Conservation (phyloP, 495 filamentous ascomycete genomes). For the Pyronema omphalodes region DNA sequence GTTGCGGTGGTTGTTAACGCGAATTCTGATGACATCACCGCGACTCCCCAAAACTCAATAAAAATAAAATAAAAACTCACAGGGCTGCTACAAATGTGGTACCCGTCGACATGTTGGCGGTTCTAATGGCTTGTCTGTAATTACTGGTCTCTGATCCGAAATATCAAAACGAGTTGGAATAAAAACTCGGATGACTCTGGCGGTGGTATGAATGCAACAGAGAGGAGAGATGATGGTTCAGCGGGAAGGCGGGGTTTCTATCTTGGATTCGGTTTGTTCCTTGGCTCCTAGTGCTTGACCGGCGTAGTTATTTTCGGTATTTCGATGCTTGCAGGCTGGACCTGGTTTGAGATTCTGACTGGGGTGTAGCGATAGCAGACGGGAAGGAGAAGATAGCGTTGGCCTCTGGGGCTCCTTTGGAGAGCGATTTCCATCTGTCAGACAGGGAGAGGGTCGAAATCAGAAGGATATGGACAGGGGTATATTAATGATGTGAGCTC, state of each 20-base stretch:
- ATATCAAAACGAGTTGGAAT: too few relatives aligned
- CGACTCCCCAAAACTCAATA: neutral
- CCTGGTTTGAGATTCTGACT: too few relatives aligned
- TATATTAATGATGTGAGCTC: too few relatives aligned
- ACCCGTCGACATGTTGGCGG: neutral
- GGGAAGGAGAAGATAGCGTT: too few relatives aligned
- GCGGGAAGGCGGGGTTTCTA: neutral
- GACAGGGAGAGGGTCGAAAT: too few relatives aligned
- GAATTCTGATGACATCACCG: neutral
- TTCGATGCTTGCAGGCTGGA: too few relatives aligned
- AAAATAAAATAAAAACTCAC: slow-evolving; percentile 33
- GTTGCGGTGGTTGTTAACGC: slow-evolving; percentile 4
- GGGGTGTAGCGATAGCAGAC: too few relatives aligned
- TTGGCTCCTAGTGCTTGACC: neutral
- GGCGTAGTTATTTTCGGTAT: too few relatives aligned
- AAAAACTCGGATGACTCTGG: neutral
- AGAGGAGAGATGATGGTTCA: neutral
- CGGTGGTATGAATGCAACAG: neutral
- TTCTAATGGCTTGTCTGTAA: neutral
- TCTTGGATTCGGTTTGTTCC: neutral
- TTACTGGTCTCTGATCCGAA: neutral
- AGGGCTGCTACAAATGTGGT: slow-evolving; percentile 71
- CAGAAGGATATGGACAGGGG: too few relatives aligned
- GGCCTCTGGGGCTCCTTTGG: too few relatives aligned
- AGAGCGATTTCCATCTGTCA: too few relatives aligned